Evolutionary conservation across 306 rosid genomes (phyloP), one percentile per base, ranked within the genome.

Genomic region (Spatholobus suberectus): DNA sequence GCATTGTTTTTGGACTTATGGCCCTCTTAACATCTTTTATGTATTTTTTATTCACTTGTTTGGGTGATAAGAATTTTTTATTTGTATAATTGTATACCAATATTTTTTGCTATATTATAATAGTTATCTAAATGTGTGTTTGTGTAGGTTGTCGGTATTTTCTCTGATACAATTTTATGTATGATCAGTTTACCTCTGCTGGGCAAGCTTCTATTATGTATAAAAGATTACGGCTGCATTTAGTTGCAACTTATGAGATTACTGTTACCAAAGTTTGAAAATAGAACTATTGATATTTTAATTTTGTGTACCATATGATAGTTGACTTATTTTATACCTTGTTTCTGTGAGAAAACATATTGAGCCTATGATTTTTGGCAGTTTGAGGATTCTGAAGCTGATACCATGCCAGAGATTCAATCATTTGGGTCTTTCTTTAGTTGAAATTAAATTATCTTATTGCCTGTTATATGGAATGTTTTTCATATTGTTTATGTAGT

Each of bases 381-480:
- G 59, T 57, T 59, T 27, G 59, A 44, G 69, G 70, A 72, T 54
- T 63, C 55, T 66, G 77, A 84, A 77, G 52, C 73, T 85, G 73
- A 38, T 38, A 34, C 55, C 72, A 55, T 6, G 8, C 55, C 83
- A 24, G 69, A 21, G 15, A 46, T 55, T 52, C 49, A 80, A 71
- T 63, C 70, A 63, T 49, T 66, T 44, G 4, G 27, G 63, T 17
- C 43, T 70, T 57, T 58, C 17, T 80, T 57, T 59, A 47, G 61
- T 84, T 74, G 84, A 44, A 69, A 76, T 41, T 21, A 75, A 54
- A 20, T 75, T 35, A 40, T 40, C 6, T 5, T 58, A 52, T 14
- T 85, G 27, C 29, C 62, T 77, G 63, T 44, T 43, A 35, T 55
- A 27, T 73, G 34, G 73, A 72, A 41, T 84, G 15, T 47, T 77